Conservation (phyloP, 208 protist species). For the Lotmaria passim region DNA sequence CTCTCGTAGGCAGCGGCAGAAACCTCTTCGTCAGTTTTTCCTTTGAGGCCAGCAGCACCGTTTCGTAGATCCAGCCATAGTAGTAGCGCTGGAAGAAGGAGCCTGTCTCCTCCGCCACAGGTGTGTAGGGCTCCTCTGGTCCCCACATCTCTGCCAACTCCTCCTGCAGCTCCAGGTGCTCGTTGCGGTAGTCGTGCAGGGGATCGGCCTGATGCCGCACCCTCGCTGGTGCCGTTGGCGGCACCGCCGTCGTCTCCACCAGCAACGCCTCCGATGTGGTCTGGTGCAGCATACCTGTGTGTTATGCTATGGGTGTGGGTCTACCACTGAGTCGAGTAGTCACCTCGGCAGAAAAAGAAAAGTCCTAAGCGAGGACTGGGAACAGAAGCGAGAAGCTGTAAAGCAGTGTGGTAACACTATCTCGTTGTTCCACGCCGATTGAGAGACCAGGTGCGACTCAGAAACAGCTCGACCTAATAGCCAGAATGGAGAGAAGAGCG, state of each 20-base stretch:
- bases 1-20: constrained; percentile 37
- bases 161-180: constrained; percentile 15
- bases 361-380: too few relatives aligned
- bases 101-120: constrained; percentile 39
- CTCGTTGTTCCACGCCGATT: too few relatives aligned
- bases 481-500: too few relatives aligned
- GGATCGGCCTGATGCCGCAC: constrained; percentile 6
- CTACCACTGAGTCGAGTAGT: too few relatives aligned
- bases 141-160: constrained; percentile 58
- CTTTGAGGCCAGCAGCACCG: constrained; percentile 40
- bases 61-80: constrained; percentile 55
- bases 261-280: constrained; percentile 10
- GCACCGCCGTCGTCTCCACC: constrained; percentile 1
- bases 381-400: too few relatives aligned
- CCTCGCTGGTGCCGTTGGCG: not conserved
- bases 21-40: constrained; percentile 50
- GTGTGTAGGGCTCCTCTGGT: constrained; percentile 39
- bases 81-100: constrained; percentile 43
- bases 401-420: too few relatives aligned
- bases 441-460: too few relatives aligned
- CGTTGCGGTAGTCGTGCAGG: constrained; percentile 21
- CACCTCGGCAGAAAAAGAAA: too few relatives aligned
- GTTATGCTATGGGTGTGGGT: not conserved
- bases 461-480: too few relatives aligned
- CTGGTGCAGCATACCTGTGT: not conserved